Evolutionary conservation across 129 eudicot species (phyloP).

Genomic region (Lactuca saligna): DNA sequence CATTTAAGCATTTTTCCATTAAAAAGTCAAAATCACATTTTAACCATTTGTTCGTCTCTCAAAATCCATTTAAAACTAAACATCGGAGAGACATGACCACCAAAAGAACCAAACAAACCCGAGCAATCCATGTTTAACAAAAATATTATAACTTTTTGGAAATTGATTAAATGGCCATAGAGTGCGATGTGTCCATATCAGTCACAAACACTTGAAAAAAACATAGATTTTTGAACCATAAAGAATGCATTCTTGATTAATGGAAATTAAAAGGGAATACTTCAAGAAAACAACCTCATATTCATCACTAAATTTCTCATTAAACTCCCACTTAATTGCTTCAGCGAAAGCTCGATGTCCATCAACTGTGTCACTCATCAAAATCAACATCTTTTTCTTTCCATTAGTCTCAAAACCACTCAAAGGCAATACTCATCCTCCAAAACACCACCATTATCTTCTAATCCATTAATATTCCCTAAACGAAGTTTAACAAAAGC

Average conservation of each 20-base stretch:
- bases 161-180: constrained; percentile 95
- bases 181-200: constrained; percentile 96
- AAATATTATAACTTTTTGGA: constrained; percentile 89
- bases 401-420: constrained; percentile 46
- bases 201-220: constrained; percentile 77
- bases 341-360: constrained; percentile 98
- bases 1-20: too few species aligned
- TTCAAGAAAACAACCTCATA: constrained; percentile 56
- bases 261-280: neutral
- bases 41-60: too few species aligned
- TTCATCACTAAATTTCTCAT: constrained; percentile 76
- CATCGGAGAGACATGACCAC: too few species aligned
- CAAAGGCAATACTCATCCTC: constrained; percentile 49
- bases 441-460: constrained; percentile 52
- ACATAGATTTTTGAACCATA: constrained; percentile 7
- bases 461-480: constrained; percentile 43
- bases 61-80: too few species aligned
- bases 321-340: constrained; percentile 86
- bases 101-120: too few species aligned
- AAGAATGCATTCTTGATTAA: neutral
- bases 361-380: constrained; percentile 99
- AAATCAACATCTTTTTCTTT: constrained; percentile 75
- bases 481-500: constrained; percentile 45
- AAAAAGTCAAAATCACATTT: too few species aligned
- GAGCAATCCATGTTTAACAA: constrained; percentile 76